Evolutionary conservation across 1,139 yeast species (phyloP).

Genomic region (Saccharomyces pastorianus): DNA sequence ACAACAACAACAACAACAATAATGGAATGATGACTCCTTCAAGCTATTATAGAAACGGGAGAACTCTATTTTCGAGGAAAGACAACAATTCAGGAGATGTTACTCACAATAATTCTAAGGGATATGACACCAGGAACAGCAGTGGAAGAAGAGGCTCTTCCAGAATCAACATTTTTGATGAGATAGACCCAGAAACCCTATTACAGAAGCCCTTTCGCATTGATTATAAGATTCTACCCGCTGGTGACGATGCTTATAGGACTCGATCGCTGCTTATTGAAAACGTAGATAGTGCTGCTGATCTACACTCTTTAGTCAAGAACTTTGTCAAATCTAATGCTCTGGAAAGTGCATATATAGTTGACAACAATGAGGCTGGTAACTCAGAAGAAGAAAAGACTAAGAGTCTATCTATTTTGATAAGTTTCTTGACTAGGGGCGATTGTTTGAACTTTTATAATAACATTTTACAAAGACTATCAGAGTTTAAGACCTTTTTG

Average conservation of each 20-base stretch:
- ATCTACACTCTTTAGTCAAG: constrained; percentile 22
- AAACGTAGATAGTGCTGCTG: constrained; percentile 22
- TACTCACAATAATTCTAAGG: neutral
- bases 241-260: constrained; percentile 28
- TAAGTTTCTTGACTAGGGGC: constrained; percentile 39
- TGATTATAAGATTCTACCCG: constrained; percentile 24
- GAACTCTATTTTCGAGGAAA: neutral
- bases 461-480: constrained; percentile 37
- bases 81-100: neutral
- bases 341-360: constrained; percentile 35
- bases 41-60: neutral
- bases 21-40: neutral
- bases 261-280: constrained; percentile 28
- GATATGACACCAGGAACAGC: constrained; percentile 1
- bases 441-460: constrained; percentile 42
- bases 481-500: constrained; percentile 37
- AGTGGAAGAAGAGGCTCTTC: constrained; percentile 1
- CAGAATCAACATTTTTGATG: constrained; percentile 4
- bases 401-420: constrained; percentile 20
- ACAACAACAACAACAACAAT: neutral
- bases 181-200: constrained; percentile 22
- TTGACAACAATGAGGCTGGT: constrained; percentile 18
- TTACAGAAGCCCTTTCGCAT: constrained; percentile 20
- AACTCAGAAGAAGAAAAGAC: constrained; percentile 5
- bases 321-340: constrained; percentile 35